phyloP scores from a whole-genome alignment of 2,329 filamentous ascomycete species.

The Xylariaceae sp. region DNA sequence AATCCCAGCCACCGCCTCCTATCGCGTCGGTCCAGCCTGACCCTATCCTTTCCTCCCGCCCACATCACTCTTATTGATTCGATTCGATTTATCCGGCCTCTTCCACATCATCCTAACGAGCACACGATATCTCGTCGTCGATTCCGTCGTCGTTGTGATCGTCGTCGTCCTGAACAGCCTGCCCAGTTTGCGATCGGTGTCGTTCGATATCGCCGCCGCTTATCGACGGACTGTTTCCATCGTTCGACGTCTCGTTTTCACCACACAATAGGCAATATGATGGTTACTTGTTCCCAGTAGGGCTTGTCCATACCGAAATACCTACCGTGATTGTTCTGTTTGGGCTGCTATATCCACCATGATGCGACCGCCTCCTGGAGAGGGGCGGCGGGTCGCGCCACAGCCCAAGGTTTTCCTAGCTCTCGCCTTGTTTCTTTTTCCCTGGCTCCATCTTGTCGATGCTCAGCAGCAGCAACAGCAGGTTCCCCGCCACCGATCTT shows the following conservation, averaged over 20 bases:
- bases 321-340: neutral
- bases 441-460: slow-evolving; percentile 44
- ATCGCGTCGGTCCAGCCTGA: too few species aligned
- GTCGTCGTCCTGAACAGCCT: neutral
- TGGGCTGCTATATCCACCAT: slow-evolving; percentile 38
- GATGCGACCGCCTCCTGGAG: slow-evolving; percentile 54
- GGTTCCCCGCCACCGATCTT: slow-evolving; percentile 22
- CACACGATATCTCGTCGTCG: neutral
- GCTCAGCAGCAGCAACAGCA: slow-evolving; percentile 53
- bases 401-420: slow-evolving; percentile 39
- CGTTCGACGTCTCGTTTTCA: neutral
- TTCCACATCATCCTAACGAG: neutral
- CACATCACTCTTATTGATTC: neutral
- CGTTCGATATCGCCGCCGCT: neutral
- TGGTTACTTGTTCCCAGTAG: slow-evolving; percentile 4
- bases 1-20: neutral
- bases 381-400: slow-evolving; percentile 42
- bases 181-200: neutral
- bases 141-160: neutral
- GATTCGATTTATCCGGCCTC: neutral
- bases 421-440: slow-evolving; percentile 46
- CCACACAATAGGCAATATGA: slow-evolving; percentile 9
- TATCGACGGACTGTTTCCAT: neutral
- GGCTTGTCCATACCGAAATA: slow-evolving; percentile 5
- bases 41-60: neutral